Evolutionary conservation across 2,329 filamentous ascomycete genomes (phyloP).

Genomic region (Clarireedia homoeocarpa): DNA sequence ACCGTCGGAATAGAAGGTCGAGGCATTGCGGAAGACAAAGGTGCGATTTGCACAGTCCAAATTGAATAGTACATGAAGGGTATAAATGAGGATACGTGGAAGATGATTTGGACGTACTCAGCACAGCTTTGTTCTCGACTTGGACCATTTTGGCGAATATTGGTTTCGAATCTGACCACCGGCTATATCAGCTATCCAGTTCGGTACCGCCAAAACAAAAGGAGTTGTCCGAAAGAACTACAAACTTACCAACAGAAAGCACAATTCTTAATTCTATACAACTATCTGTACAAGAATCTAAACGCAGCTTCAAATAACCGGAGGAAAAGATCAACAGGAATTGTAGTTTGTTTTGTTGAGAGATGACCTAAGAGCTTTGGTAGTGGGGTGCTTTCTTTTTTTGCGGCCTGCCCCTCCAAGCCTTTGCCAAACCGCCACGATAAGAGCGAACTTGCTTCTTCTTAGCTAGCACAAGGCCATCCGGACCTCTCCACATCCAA

Average conservation of each 20-base stretch:
- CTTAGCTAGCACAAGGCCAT: background rate
- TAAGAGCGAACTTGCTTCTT: conserved; percentile 9
- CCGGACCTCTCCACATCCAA: conserved; percentile 1
- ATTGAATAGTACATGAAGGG: background rate
- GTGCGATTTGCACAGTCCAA: background rate
- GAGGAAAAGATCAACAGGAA: background rate
- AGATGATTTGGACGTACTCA: conserved; percentile 42
- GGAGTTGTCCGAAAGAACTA: background rate
- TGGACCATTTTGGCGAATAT: conserved; percentile 40
- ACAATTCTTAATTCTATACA: background rate
- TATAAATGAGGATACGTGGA: conserved; percentile 26
- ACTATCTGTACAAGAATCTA: background rate
- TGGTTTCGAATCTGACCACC: conserved; percentile 6
- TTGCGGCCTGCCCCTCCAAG: conserved; percentile 15
- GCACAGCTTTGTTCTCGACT: conserved; percentile 61
- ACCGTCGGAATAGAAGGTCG: conserved; percentile 4
- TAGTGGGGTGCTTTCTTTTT: conserved; percentile 12
- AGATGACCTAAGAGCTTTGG: conserved; percentile 5
- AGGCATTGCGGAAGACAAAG: conserved; percentile 3
- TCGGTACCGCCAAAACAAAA: conserved; percentile 11
- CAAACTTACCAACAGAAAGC: background rate
- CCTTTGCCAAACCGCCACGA: conserved; percentile 9
- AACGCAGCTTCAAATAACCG: background rate
- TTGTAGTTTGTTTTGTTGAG: conserved; percentile 1
- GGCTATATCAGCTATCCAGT: conserved; percentile 13